Base-by-base conservation (phyloP, 1,139 yeast species). In the Geotrichum carabidarum region DNA sequence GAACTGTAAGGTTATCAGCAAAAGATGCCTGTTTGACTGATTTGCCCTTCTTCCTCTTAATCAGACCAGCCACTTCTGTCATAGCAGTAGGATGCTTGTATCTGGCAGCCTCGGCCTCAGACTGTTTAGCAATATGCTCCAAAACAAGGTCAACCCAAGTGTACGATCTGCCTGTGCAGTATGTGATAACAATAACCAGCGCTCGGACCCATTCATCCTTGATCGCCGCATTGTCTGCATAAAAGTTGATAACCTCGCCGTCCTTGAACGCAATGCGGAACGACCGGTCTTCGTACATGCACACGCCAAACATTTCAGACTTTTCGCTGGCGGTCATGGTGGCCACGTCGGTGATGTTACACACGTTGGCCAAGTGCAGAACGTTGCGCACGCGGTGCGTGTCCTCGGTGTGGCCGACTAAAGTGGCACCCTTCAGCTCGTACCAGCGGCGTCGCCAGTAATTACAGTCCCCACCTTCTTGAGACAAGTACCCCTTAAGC, bases 391-490 rank as follows among this genome's bases (percentile, higher is more conserved):
- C 75, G 68, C 83, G 83, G 63, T 75, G 79, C 1, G 83, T 74
- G 49, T 75, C 79, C 61, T 83, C 88, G 62, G 84, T 83, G 64
- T 82, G 84, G 0, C 89, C 90, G 36, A 78, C 70, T 56, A 86
- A 71, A 34, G 81, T 78, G 27, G 78, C 74, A 0, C 84, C 86
- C 38, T 73, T 65, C 34, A 86, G 75, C 62, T 77, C 79, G 72
- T 82, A 86, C 72, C 75, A 84, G 50, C 93, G 69, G 58, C 84
- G 76, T 59, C 85, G 79, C 85, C 86, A 81, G 44, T 76, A 71
- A 12, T 77, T 78, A 65, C 88, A 81, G 70, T 86, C 94, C 0
- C 93, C 93, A 17, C 93, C 94, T 62, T 83, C 88, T 70, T 86
- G 94, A 55, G 82, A 81, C 70, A 86, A 72, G 64, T 76, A 83